A percentile compares a stretch with the other conserved stretches of the same genome.
Evolutionary conservation across 306 rosid species (phyloP).

Genomic region (Vigna unguiculata): DNA sequence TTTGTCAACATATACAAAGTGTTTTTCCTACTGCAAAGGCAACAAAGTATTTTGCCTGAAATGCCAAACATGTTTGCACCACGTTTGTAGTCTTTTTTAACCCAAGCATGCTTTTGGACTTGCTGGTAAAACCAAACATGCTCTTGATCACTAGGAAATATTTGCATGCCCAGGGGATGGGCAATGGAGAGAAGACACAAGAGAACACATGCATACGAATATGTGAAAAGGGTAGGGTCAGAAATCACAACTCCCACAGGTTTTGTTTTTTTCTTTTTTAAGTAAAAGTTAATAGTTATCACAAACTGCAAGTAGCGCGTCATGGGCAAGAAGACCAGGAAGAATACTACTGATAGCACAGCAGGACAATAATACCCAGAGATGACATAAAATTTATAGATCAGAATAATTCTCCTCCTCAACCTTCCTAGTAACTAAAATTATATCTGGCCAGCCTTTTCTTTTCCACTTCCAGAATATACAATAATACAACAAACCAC

Average conservation of each 20-base stretch:
- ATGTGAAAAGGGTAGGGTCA: slow-evolving; percentile 9
- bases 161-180: background rate
- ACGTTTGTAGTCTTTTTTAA: background rate
- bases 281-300: background rate
- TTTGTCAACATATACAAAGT: background rate
- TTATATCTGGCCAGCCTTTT: slow-evolving; percentile 21
- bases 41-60: background rate
- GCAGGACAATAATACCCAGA: background rate
- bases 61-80: background rate
- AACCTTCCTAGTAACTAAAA: background rate
- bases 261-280: background rate
- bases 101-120: background rate
- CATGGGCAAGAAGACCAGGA: slow-evolving; percentile 1
- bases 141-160: background rate
- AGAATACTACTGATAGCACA: slow-evolving; percentile 24
- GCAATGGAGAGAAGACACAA: background rate
- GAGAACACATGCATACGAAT: slow-evolving; percentile 3
- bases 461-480: slow-evolving; percentile 28
- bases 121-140: no score
- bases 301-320: slow-evolving; percentile 11
- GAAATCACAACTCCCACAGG: slow-evolving; percentile 39
- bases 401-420: slow-evolving; percentile 3
- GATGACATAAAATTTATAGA: slow-evolving; percentile 22
- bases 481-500: slow-evolving; percentile 5
- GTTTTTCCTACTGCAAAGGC: background rate